Base-by-base conservation (phyloP, 2,329 filamentous ascomycete species). In the Fusarium kyushuense region DNA sequence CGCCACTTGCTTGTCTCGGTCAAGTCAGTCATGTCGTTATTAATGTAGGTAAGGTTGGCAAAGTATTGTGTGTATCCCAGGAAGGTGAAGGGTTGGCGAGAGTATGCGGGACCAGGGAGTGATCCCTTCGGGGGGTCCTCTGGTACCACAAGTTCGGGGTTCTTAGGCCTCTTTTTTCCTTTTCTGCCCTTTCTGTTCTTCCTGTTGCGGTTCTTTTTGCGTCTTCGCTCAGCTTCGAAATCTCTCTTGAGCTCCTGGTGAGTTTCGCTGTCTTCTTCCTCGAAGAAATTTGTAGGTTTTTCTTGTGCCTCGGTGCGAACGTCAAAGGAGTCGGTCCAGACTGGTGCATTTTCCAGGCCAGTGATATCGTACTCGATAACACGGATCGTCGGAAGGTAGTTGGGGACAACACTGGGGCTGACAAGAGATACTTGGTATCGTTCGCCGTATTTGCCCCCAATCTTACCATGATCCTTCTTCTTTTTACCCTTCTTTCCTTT, bases 351-450 rank as follows among this genome's bases (percentile, higher is more conserved):
- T 67, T 93, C 91, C 5, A 97, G 77, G 0, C 93, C 93, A 0
- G 84, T 92, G 55, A 93, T 93, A 76, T 99, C 98, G 83, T 98
- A 99, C 75, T 97, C 93, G 68, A 95, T 84, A n/a, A 99, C 86
- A n/a, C 94, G 88, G 32, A 97, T 79, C 1, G 92, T 94, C 1
- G 95, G 96, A 69, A 94, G 96, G 78, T 93, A 97, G 75, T 96
- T 97, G 9, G 95, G 96, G 11, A 98, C 92, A 36, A 99, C 83
- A 75, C 94, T 98, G 1, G 95, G 92, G 46, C 90, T 88, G 57
- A 98, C 90, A 27, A 96, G 82, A 1, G 92, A 90, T 8, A 97
- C 79, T 54, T 94, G 90, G 77, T 93, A 99, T 53, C 94, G 87
- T 79, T 99, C 94, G 5, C 89, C 94, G 81, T 89, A 97, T 65